Evolutionary conservation across 345 rosid genomes (phyloP), one percentile per base, ranked within the genome.

Genomic region (Brassica cretica): DNA sequence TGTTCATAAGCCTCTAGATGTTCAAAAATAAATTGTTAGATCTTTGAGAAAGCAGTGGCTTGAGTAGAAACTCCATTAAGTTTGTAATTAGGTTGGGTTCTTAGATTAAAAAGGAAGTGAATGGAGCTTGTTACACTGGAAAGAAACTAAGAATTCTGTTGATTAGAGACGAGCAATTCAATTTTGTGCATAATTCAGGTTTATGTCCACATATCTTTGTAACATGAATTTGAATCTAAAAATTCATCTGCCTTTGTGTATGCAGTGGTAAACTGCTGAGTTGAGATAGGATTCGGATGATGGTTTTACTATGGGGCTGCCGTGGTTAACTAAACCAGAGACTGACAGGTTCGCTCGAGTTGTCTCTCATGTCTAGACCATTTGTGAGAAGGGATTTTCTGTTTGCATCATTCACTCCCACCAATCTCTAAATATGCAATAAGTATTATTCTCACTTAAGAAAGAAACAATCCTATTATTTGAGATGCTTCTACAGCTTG

Each of bases 311-410:
- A 49, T 0, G 56, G 33, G 46, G 41, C 72, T 86, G 87, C 68
- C 76, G 85, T 66, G 93, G 91, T 84, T 84, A 88, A 80, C 91
- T 87, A 73, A 88, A 89, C 78, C 84, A 94, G 83, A 89, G 94
- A 65, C 76, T 82, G 62, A 2, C 49, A 15, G 24, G 60, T 53
- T 53, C 24, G 24, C 60, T 53, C 16, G 60, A 53, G 60, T 53
- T 53, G 10, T 53, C 60, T 53, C 8, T 53, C 60, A 53, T 53
- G 60, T 53, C 60, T 53, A 53, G 60, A 53, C 60, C 60, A 53
- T 53, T 53, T 53, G 60, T 53, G 60, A 53, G 60, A 53, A 53
- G 60, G 60, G 60, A 53, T 53, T 16, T 53, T 53, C 1, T 53
- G 24, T 53, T 16, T 53, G 60, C 60, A 6, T 9, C 24, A 8